These are phyloP conservation scores for Amesomyces nigricolor DNA, from an alignment of 2,329 filamentous ascomycete genomes.

Conservation along the genomic window DNA sequence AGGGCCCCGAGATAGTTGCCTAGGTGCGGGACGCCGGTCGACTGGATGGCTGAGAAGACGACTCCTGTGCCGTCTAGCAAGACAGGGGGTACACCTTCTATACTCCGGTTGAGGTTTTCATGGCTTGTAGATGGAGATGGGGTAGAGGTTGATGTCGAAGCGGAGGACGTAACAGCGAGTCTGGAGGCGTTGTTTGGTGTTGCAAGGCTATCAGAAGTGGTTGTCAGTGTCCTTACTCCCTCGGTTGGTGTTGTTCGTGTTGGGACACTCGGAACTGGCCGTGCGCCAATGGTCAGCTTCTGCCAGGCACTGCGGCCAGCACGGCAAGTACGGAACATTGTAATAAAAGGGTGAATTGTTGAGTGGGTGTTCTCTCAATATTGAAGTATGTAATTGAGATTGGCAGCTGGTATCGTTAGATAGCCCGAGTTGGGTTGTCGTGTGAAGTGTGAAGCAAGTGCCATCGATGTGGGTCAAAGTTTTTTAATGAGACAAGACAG, in stretches of 20 bases:
- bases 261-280: background rate
- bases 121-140: too few relatives aligned
- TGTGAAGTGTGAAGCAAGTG: background rate
- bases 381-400: background rate
- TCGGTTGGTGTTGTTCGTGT: background rate
- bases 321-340: constrained; percentile 10
- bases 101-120: too few relatives aligned
- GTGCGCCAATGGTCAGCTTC: background rate
- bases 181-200: too few relatives aligned
- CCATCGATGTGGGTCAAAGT: too few relatives aligned
- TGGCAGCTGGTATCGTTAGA: background rate
- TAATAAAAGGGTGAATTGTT: background rate
- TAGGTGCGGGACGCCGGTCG: constrained; percentile 86
- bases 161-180: too few relatives aligned
- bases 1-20: constrained; percentile 94
- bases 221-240: background rate
- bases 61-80: constrained; percentile 27
- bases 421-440: background rate
- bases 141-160: too few relatives aligned
- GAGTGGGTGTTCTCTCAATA: too few relatives aligned
- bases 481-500: too few relatives aligned
- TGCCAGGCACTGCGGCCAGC: constrained; percentile 7
- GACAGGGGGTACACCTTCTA: too few relatives aligned
- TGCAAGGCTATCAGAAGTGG: too few relatives aligned
- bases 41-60: constrained; percentile 95